Evolutionary conservation across 2,329 filamentous ascomycete genomes (phyloP), one percentile per base, ranked within the genome.

Genomic region (Stagonosporopsis tanaceti): DNA sequence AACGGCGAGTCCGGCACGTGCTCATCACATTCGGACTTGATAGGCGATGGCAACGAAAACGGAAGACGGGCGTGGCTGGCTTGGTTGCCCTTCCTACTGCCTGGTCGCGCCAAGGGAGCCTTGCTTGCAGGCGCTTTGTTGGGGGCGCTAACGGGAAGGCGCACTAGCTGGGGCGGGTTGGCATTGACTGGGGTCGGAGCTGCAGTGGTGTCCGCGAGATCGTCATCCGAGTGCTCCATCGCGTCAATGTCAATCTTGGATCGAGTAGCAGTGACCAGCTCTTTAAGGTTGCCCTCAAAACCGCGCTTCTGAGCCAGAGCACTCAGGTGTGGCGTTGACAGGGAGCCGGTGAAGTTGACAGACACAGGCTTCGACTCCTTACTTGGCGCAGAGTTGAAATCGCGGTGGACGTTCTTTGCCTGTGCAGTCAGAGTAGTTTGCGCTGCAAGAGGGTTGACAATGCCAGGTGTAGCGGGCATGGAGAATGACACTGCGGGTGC

Each of bases 301-400:
- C 77, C 77, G 50, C 75, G 73, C 62, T 80, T 80, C 42, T 72
- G 60, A 32, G 77, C 66, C 40, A 76, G 63, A 37, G 71, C 72
- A 47, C 74, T 79, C 46, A 83, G 62, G 44, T 78, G 75, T 1
- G 81, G 80, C 2, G 75, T 76, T 35, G 76, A 70, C 2, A 75
- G 60, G n/a, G 79, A 78, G 17, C 70, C 68, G 25, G 74, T 70
- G 57, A 80, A 77, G 50, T 59, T 63, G 38, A 66, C 46, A 9
- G 56, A 46, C 37, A 53, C 55, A 37, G 55, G 39, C 45, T 64
- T 66, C 15, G 58, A 46, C 12, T 50, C 53, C 32, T 69, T 62
- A 58, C 63, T 62, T 56, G 66, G 45, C 2, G 59, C 37, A 5
- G 62, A 59, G 44, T 50, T 66, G 52, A 67, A 68, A 38, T 74